Evolutionary conservation across 257 asterid species (phyloP), one percentile per base, ranked within the genome.

Genomic region (Vinca minor): DNA sequence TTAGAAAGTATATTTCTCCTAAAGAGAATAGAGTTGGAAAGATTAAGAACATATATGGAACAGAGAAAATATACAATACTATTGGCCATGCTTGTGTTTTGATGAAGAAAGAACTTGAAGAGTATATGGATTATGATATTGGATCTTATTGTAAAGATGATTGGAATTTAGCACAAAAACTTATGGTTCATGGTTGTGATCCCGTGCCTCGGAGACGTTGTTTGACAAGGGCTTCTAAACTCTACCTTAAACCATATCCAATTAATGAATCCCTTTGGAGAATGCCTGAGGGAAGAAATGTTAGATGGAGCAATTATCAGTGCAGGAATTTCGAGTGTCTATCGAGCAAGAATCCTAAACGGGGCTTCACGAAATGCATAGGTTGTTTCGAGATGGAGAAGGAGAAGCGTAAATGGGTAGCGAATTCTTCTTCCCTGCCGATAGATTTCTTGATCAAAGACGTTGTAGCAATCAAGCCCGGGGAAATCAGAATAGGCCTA

Each of bases 371-470:
- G 0, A 82, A 83, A 69, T 91, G 96, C 79, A 57, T 71, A 0
- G 95, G 95, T 0, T 91, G 98, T 57, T 91, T 91, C 11, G 96
- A 91, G 55, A 86, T 91, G 95, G 96, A 86, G 0, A 88, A 88
- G 64, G 96, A 88, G 59, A 83, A 76, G 80, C 65, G 79, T 15
- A 91, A 76, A 64, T 91, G 98, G 98, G 79, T 82, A 3, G 62
- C 41, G 21, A 83, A 84, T 61, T 34, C 82, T 61, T 34, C 82
- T 1, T 64, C 89, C 0, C 41, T 73, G 9, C 68, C 85, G 0
- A 57, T 75, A 3, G 94, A 88, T 71, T 84, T 84, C 47, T 13
- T 56, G 72, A 85, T 86, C 18, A 73, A 61, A 46, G 94, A 88
- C 15, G 86, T 88, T 29, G 28, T 91, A 57, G 71, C 39, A 1